phyloP scores from a whole-genome alignment of 805 yeast genomes.

The Lipomyces orientalis region DNA sequence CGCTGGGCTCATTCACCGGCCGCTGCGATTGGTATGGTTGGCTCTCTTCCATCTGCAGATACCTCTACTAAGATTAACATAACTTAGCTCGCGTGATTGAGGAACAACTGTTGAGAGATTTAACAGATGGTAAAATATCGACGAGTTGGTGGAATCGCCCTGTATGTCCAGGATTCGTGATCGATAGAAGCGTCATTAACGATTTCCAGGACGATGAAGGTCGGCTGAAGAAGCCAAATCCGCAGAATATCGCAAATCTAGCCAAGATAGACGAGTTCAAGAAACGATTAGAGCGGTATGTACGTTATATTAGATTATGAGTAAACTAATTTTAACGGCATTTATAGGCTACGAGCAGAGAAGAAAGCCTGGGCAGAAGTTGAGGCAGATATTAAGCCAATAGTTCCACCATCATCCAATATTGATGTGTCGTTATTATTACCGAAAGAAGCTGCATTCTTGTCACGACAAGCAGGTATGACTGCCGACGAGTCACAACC shows the following conservation, averaged over 20 bases:
- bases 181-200: conserved; percentile 19
- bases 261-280: conserved; percentile 56
- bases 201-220: conserved; percentile 41
- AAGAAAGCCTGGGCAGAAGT: conserved; percentile 32
- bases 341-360: conserved; percentile 30
- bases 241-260: conserved; percentile 60
- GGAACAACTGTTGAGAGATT: conserved; percentile 64
- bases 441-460: conserved; percentile 32
- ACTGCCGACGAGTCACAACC: conserved; percentile 35
- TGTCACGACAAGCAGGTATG: conserved; percentile 55
- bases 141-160: conserved; percentile 70
- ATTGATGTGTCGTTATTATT: conserved; percentile 32
- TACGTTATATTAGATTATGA: not conserved
- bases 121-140: conserved; percentile 62
- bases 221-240: conserved; percentile 54
- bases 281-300: conserved; percentile 49
- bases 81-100: conserved; percentile 61
- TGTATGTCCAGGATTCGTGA: conserved; percentile 42
- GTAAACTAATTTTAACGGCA: not conserved
- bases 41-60: conserved; percentile 37
- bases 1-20: conserved; percentile 15
- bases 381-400: conserved; percentile 23
- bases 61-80: not conserved
- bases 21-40: conserved; percentile 8
- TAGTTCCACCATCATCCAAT: conserved; percentile 30